phyloP scores from a whole-genome alignment of 768 basidiomycete species.

The Amanita rubescens region DNA sequence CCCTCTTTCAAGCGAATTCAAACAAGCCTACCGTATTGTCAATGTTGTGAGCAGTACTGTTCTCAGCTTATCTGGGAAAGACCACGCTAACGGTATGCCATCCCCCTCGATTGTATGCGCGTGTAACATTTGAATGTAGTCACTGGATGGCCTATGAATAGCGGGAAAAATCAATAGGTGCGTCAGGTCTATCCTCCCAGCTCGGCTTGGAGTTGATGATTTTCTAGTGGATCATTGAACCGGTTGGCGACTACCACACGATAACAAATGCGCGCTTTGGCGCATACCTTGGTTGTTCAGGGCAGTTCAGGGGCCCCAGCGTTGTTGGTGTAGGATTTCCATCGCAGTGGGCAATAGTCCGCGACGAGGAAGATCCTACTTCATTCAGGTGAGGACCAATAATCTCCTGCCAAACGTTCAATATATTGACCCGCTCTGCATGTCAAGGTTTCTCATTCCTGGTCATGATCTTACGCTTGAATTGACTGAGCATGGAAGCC shows the following conservation, averaged over 20 bases:
- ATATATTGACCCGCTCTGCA: background rate
- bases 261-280: slow-evolving; percentile 13
- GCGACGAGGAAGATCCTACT: slow-evolving; percentile 9
- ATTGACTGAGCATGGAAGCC: background rate
- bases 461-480: slow-evolving; percentile 1
- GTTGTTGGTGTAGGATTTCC: slow-evolving; percentile 7
- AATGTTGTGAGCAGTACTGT: slow-evolving; percentile 2
- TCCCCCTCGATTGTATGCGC: background rate
- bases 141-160: background rate
- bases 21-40: background rate
- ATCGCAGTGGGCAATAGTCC: slow-evolving; percentile 14
- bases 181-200: no score
- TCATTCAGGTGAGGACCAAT: slow-evolving; percentile 13
- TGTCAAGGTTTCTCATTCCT: slow-evolving; percentile 1
- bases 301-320: background rate
- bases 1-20: no score
- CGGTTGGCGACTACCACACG: slow-evolving; percentile 12
- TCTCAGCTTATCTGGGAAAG: background rate
- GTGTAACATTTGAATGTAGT: background rate
- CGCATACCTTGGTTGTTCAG: slow-evolving; percentile 11
- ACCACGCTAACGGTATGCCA: background rate
- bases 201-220: no score
- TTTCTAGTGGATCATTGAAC: slow-evolving; percentile 15
- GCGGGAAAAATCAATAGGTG: slow-evolving; percentile 5
- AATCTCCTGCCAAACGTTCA: background rate